phyloP scores from a whole-genome alignment of 306 rosid genomes.

The Pyrus communis region DNA sequence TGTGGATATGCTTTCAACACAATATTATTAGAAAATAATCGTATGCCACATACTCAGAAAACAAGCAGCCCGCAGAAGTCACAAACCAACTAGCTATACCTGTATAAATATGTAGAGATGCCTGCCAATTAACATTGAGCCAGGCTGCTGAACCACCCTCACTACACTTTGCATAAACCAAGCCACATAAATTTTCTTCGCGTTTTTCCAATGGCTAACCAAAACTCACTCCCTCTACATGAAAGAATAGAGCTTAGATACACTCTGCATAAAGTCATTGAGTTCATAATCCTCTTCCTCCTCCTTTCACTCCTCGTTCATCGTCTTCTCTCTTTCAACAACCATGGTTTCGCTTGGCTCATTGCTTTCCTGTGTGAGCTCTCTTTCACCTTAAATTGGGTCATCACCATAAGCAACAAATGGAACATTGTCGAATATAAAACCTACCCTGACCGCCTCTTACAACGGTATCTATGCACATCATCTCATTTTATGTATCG shows the following conservation, averaged over 20 bases:
- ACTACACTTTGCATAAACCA: no score
- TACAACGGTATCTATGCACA: conserved; percentile 3
- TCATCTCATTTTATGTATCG: neutral
- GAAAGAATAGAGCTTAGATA: neutral
- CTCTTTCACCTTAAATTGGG: conserved; percentile 16
- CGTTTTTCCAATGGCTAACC: neutral
- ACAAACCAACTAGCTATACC: neutral
- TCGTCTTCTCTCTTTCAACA: conserved; percentile 13
- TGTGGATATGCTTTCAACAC: neutral
- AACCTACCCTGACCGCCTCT: conserved; percentile 16
- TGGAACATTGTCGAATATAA: conserved; percentile 14
- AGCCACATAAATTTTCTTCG: neutral
- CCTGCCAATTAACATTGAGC: neutral
- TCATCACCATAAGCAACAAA: conserved; percentile 4
- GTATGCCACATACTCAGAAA: neutral
- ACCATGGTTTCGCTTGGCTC: conserved; percentile 9
- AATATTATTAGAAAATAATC: neutral
- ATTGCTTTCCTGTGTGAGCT: conserved; percentile 23
- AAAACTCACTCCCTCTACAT: conserved; percentile 1
- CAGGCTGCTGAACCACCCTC: neutral
- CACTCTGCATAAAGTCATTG: neutral
- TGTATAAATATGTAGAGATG: neutral
- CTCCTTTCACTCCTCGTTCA: conserved; percentile 18
- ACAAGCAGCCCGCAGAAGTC: no score
- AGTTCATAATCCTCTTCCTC: conserved; percentile 13